Base-by-base conservation (phyloP, 441 rosid genomes). In the Geranium incanum region DNA sequence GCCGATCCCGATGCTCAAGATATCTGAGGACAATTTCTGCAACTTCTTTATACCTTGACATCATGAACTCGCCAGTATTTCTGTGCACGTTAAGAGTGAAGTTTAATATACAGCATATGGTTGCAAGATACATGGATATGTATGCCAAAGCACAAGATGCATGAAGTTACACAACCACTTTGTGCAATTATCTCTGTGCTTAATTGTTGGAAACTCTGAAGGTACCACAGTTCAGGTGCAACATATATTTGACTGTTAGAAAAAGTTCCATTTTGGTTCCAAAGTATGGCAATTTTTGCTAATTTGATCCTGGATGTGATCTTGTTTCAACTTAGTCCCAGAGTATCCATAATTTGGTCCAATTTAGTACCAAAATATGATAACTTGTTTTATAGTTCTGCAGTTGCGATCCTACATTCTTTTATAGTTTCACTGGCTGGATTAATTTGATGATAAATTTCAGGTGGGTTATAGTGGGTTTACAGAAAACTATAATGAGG, bases 1-100 rank as follows among this genome's bases (percentile, higher is more conserved):
- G 97, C 78, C 92, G 94, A 85, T 96, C 97, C 77, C 88, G 86
- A 79, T 93, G 92, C 80, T 93, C 96, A 64, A 91, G 86, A 84
- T 96, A 96, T 85, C 90, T 89, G 75, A 96, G 86, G 74, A 96
- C 97, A 81, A 96, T 93, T 11, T 96, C 99, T 55, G 98, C 99
- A 70, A 96, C 99, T 88, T 96, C 99, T 81, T 92, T 87, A 77
- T 96, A 91, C 84, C 99, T 86, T 70, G 98, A 93, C 99, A 93
- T 96, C 99, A 96, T 96, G 81, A 96, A 96, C 78, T 96, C 99
- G 36, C 99, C 99, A 0, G 99, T 93, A 81, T 96, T 96, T 85
- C 99, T 96, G 96, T 84, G 80, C 67, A 81, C 67, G 43, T 50
- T 66, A 75, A 36, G 72, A 62, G 37, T 62, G 28, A 3, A 62